phyloP scores from a whole-genome alignment of 2,329 filamentous ascomycete species.

The Penicillium verrucosum region DNA sequence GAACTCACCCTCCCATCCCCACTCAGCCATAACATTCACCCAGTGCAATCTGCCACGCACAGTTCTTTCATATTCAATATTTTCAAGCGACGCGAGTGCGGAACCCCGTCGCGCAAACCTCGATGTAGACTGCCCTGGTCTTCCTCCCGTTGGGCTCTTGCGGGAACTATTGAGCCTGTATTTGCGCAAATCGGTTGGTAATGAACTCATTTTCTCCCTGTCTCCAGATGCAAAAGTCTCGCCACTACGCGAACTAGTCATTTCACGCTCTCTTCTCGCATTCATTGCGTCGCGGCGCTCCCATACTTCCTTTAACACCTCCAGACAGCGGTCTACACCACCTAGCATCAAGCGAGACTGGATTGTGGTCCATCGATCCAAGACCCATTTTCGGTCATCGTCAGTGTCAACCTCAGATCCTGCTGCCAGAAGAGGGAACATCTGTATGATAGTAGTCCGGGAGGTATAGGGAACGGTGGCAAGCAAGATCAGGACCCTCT shows the following conservation, averaged over 20 bases:
- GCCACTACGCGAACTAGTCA: neutral
- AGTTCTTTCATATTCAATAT: constrained; percentile 58
- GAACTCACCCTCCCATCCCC: constrained; percentile 66
- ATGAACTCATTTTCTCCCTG: neutral
- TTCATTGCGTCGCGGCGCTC: constrained; percentile 56
- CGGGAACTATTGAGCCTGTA: constrained; percentile 27
- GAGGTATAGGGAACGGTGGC: constrained; percentile 62
- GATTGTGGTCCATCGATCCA: constrained; percentile 61
- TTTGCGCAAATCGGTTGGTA: neutral
- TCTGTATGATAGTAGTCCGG: constrained; percentile 64
- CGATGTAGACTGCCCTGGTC: constrained; percentile 8
- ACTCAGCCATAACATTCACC: constrained; percentile 69
- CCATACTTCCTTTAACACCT: constrained; percentile 67
- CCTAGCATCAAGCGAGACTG: constrained; percentile 62
- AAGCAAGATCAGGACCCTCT: constrained; percentile 59
- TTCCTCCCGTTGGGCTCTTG: constrained; percentile 17
- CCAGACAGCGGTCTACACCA: constrained; percentile 63
- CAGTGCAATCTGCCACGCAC: constrained; percentile 66
- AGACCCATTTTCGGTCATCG: constrained; percentile 63
- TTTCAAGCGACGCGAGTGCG: constrained; percentile 35
- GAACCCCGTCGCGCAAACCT: constrained; percentile 26
- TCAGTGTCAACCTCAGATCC: constrained; percentile 60
- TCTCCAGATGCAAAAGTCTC: neutral
- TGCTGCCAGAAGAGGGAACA: constrained; percentile 66
- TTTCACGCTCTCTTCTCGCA: constrained; percentile 29